These are phyloP conservation scores for Phytophthora rubi DNA, from an alignment of 352 stramenopile genomes.

Conservation along the genomic window DNA sequence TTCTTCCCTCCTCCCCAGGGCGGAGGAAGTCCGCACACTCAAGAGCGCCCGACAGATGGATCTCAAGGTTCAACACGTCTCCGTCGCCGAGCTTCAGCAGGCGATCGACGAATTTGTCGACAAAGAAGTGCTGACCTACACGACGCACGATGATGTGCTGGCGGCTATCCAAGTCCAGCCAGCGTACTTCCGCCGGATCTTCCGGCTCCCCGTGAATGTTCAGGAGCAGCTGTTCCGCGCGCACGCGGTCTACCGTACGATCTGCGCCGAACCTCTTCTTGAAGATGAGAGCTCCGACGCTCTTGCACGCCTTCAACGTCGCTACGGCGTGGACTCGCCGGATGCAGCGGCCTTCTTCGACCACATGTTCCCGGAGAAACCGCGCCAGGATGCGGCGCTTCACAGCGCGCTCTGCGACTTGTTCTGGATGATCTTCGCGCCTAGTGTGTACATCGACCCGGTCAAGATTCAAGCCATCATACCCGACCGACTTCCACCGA, in stretches of 20 bases:
- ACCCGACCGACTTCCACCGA: background rate
- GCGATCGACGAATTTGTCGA: background rate
- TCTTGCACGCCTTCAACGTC: background rate
- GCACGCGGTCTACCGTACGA: background rate
- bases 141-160: conserved; percentile 1
- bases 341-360: background rate
- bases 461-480: conserved; percentile 22
- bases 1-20: background rate
- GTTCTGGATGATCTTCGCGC: conserved; percentile 17
- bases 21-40: background rate
- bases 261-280: background rate
- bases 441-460: conserved; percentile 13
- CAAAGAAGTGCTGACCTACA: background rate
- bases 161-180: conserved; percentile 6
- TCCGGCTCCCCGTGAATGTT: background rate
- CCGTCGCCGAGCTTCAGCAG: background rate
- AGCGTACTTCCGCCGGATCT: conserved; percentile 4
- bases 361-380: background rate
- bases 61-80: background rate
- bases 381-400: background rate
- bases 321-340: background rate
- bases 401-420: conserved; percentile 6
- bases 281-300: background rate
- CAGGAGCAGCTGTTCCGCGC: background rate
- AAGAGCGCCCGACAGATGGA: background rate